Base-by-base conservation (phyloP, 257 asterid genomes). In the Solanum etuberosum region DNA sequence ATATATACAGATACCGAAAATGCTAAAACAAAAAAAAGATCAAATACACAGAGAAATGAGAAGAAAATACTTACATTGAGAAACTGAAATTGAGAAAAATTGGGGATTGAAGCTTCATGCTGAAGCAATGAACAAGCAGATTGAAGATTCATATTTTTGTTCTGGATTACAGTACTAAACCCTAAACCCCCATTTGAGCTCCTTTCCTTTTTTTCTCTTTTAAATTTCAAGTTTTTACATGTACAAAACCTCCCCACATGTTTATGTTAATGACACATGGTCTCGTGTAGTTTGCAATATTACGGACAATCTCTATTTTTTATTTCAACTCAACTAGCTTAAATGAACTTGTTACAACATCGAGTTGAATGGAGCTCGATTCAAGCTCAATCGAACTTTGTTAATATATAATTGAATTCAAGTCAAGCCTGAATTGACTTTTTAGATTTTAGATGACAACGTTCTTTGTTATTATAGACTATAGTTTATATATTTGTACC, bases 121-220 rank as follows among this genome's bases (percentile, higher is more conserved):
- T 89, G 97, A 89, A 90, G 90, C 89, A 83, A 86, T 83, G 87
- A 87, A 84, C 90, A 83, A 12, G 92, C 88, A 77, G 92, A 91
- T 85, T 91, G 97, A 87, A 92, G 57, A 65, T 90, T 92, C 98
- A 93, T 93, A 40, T 83, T 82, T 80, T 59, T 34, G 18, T 71
- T 63, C 84, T 65, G 48, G 83, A 82, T 81, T 83, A 59, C 63
- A 83, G 46, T 10, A 32, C 43, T 82, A 74, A 63, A 90, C 35
- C 92, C 88, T 89, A 89, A 90, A 89, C 57, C 68, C 76, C 82
- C 80, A 54, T 15, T 65, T 35, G 31, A 43, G 29, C 81, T 40
- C 20, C 15, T 70, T 6, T 35, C 8, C 9, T n/a, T 27, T 38
- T 57, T 4, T 61, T 83, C n/a, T 35, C 9, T 43, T 78, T 14